Base-by-base conservation (phyloP, 441 rosid genomes). In the Jatropha podagrica region DNA sequence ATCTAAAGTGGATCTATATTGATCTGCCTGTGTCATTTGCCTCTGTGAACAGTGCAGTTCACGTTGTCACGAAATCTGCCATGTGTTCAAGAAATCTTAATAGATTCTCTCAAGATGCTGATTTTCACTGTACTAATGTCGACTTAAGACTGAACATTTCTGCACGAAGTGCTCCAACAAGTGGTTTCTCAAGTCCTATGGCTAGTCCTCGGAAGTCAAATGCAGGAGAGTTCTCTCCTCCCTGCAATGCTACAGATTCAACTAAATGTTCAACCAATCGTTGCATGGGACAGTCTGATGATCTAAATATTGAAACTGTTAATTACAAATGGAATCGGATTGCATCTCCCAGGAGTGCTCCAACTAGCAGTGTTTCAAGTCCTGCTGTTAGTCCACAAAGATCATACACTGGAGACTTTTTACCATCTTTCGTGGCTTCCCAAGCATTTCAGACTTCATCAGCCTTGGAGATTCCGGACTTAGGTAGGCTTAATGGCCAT, bases 261-360 rank as follows among this genome's bases (percentile, higher is more conserved):
- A 40, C 65, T 23, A 68, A 78, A 48, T 65, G 80, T 65, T 56
- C 80, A 51, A 69, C 69, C 52, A 69, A 44, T 65, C 72, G 54
- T 40, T 78, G 74, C 14, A 77, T 74, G 80, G 85, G 81, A 26
- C 76, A 65, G 9, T 76, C 81, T 54, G 73, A 69, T 20, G 81
- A 84, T 75, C 58, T 72, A 38, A 81, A 63, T 38, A 15, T 44
- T 71, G 82, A 78, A 63, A 64, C 20, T 49, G 67, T 18, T 68
- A 67, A 51, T 74, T 68, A 62, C 77, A 81, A 81, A 49, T 73
- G 60, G 69, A 80, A 78, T 78, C 42, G 23, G 70, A 63, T 81
- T 65, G 76, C 71, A 44, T 77, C 82, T 42, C 82, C 86, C n/a
- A 76, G 83, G 71, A 90, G 90, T 70, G 90, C 90, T 71, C 91